Evolutionary conservation across 345 rosid genomes (phyloP), one percentile per base, ranked within the genome.

Genomic region (Dimocarpus longan): DNA sequence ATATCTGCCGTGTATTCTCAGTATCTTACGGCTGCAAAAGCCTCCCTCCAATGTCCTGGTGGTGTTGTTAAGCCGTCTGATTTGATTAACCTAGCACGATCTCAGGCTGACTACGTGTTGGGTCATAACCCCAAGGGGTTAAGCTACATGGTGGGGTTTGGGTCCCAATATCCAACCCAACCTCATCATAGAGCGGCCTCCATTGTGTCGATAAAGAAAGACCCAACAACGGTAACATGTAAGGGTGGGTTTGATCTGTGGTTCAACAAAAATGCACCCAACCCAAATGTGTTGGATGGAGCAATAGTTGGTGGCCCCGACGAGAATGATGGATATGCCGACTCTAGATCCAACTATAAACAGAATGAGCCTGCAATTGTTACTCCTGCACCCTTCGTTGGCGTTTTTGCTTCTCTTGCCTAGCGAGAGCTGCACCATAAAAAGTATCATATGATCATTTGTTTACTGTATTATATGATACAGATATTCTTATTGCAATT

Each of bases 261-360:
- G 89, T 90, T 66, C 77, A 72, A 77, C 63, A 77, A 68, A 70
- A 75, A 79, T 40, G 69, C 76, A 1, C 85, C 87, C 0, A 91
- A 94, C 82, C 94, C 92, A 11, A 89, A 90, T 81, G 84, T 89
- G 10, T 75, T 92, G 66, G 79, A 76, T 2, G 94, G 97, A 64
- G 95, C 94, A 32, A 48, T 92, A 21, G 92, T 94, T 10, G 91
- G 95, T 26, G 94, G 98, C 37, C 93, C 94, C 6, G 90, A 91
- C 77, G 81, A 81, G 16, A 85, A 88, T 48, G 97, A 94, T 71
- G 66, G 63, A 32, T 90, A 82, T 54, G 75, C 72, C 4, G 95
- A 89, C 81, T 26, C 69, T 10, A 82, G 94, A 79, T 79, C 86
- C 60, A 90, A 90, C 71, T 86, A 15, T 73, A 86, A 87, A 64